These are phyloP conservation scores for Eragrostis nindensis DNA, from an alignment of 176 grass and related monocot species.

Conservation along the genomic window DNA sequence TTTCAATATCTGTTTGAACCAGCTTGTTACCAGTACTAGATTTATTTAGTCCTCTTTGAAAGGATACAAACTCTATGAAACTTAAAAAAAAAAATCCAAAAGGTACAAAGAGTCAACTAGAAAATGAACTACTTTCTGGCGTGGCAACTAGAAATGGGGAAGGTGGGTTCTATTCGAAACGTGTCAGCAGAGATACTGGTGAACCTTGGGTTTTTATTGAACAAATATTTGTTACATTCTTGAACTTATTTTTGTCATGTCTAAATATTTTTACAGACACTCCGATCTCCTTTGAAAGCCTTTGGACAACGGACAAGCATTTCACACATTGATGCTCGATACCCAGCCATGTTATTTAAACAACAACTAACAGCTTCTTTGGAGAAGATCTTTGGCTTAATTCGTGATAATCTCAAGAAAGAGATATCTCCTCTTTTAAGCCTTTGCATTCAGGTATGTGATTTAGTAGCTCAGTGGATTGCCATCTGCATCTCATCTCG, in stretches of 20 bases:
- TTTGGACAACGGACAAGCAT: slow-evolving; percentile 53
- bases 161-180: neutral
- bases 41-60: neutral
- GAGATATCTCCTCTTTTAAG: slow-evolving; percentile 86
- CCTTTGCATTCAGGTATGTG: slow-evolving; percentile 75
- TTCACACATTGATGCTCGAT: slow-evolving; percentile 67
- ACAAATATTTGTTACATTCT: slow-evolving; percentile 19
- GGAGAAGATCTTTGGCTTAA: slow-evolving; percentile 88
- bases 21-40: neutral
- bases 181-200: neutral
- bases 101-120: neutral
- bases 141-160: neutral
- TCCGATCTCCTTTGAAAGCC: slow-evolving; percentile 54
- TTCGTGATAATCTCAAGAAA: slow-evolving; percentile 89
- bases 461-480: slow-evolving; percentile 17
- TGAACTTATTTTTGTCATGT: slow-evolving; percentile 4
- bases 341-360: slow-evolving; percentile 91
- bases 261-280: slow-evolving; percentile 43
- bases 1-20: neutral
- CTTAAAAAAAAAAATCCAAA: neutral
- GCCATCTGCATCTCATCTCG: slow-evolving; percentile 15
- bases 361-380: slow-evolving; percentile 86
- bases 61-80: neutral
- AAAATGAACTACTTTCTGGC: neutral
- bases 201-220: neutral